Conservation (phyloP, 1,284 basidiomycete species). For the Puccinia novopanici region DNA sequence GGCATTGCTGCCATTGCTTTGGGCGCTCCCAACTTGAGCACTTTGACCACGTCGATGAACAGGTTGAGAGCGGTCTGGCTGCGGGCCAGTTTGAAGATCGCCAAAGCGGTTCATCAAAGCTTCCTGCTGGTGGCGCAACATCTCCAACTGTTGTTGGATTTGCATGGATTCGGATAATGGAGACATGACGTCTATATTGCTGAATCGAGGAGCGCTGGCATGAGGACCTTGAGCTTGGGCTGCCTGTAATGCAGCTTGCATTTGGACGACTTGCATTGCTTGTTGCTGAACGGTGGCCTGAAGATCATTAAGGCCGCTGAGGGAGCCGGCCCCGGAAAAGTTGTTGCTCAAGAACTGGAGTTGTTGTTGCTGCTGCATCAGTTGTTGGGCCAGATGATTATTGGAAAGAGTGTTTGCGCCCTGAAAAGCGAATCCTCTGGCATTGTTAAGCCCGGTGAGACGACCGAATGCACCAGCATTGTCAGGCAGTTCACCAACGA, state of each 20-base stretch:
- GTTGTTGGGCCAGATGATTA: constrained; percentile 45
- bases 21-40: constrained; percentile 48
- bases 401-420: constrained; percentile 20
- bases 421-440: constrained; percentile 34
- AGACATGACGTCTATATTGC: constrained; percentile 45
- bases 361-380: constrained; percentile 49
- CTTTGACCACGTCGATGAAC: constrained; percentile 52
- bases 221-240: constrained; percentile 26
- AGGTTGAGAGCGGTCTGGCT: constrained; percentile 44
- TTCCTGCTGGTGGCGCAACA: constrained; percentile 61
- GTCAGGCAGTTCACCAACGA: constrained; percentile 38
- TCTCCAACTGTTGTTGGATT: constrained; percentile 61
- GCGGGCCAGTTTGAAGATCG: constrained; percentile 51
- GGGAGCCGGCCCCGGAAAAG: constrained; percentile 17
- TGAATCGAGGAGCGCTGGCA: constrained; percentile 12
- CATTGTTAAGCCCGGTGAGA: constrained; percentile 24
- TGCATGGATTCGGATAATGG: constrained; percentile 60
- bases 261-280: constrained; percentile 56
- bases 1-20: constrained; percentile 61
- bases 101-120: constrained; percentile 59
- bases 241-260: constrained; percentile 52
- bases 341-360: constrained; percentile 42
- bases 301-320: constrained; percentile 44
- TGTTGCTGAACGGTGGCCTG: constrained; percentile 56
- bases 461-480: constrained; percentile 33